These are phyloP conservation scores for Fagopyrum tataricum DNA, from an alignment of 148 eudicot species.

Conservation along the genomic window DNA sequence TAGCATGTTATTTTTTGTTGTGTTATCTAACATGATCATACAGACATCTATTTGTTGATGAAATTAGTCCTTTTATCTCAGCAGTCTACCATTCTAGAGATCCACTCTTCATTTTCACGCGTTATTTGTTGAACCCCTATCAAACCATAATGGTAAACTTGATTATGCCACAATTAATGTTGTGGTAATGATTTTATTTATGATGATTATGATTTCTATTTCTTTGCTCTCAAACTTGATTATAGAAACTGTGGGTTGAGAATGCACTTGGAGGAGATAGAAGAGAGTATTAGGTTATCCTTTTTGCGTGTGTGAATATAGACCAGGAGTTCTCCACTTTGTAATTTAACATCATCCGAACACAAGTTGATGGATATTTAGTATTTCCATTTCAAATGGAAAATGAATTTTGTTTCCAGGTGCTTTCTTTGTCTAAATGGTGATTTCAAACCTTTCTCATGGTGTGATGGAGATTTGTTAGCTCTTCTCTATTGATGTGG, in stretches of 20 bases:
- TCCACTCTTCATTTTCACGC: background rate
- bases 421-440: constrained; percentile 3
- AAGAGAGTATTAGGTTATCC: background rate
- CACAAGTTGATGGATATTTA: background rate
- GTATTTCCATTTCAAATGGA: background rate
- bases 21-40: background rate
- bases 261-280: background rate
- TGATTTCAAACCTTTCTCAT: background rate
- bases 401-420: background rate
- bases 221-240: background rate
- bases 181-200: background rate
- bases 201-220: background rate
- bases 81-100: background rate
- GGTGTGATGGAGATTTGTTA: background rate
- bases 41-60: too few relatives aligned
- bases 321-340: background rate
- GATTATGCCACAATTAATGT: background rate
- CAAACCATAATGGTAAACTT: background rate
- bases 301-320: background rate
- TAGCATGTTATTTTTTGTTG: too few relatives aligned
- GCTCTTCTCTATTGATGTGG: background rate
- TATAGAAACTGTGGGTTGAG: background rate
- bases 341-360: background rate
- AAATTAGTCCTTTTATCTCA: background rate
- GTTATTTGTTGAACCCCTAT: background rate